phyloP scores from a whole-genome alignment of 345 rosid species.

The Eucalyptus sideroxylon region DNA sequence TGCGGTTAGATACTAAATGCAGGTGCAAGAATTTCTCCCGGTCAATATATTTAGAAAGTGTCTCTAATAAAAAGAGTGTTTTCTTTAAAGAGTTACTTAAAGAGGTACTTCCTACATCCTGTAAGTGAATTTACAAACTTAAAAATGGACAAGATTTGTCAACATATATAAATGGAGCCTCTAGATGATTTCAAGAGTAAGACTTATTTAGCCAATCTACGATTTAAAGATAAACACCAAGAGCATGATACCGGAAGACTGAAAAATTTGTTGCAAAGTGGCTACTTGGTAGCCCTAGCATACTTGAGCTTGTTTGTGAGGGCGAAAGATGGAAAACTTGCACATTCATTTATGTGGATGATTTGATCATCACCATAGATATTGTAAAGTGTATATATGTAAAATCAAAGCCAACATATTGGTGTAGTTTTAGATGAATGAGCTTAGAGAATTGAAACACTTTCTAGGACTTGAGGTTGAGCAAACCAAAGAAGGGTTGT shows the following conservation, averaged over 20 bases:
- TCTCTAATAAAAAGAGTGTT: too few species aligned
- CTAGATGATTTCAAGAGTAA: background rate
- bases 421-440: background rate
- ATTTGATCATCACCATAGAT: background rate
- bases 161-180: too few species aligned
- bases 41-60: too few species aligned
- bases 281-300: background rate
- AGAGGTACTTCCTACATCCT: background rate
- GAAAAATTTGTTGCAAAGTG: background rate
- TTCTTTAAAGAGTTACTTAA: background rate
- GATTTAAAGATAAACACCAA: background rate
- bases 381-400: too few species aligned
- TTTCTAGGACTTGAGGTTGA: background rate
- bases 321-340: background rate
- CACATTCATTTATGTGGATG: background rate
- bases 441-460: background rate
- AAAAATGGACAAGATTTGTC: background rate
- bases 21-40: accelerated
- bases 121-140: background rate
- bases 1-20: too few species aligned
- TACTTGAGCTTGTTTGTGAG: background rate
- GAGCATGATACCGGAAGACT: background rate
- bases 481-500: background rate
- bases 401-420: background rate
- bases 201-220: background rate